Evolutionary conservation across 1,139 yeast genomes (phyloP).

Genomic region (Sugiyamaella pinicola): DNA sequence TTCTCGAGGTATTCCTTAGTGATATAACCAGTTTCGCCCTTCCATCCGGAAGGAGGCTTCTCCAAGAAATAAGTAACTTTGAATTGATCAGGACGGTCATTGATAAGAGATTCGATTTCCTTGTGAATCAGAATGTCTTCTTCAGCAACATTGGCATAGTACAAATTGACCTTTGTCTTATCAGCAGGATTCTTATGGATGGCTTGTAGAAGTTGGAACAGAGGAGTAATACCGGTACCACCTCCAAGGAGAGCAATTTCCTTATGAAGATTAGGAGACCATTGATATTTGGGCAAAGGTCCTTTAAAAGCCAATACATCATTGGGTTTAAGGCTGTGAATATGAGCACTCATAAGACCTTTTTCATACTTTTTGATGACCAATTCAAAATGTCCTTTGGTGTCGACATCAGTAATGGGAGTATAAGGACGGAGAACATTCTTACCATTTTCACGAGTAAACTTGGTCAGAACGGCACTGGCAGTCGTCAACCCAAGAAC

Average conservation of each 20-base stretch:
- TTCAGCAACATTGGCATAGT: slow-evolving; percentile 78
- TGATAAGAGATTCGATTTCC: slow-evolving; percentile 69
- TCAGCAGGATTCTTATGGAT: slow-evolving; percentile 66
- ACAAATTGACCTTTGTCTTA: slow-evolving; percentile 77
- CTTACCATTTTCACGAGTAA: slow-evolving; percentile 72
- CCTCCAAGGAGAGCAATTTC: slow-evolving; percentile 87
- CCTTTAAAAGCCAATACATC: slow-evolving; percentile 93
- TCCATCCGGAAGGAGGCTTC: slow-evolving; percentile 56
- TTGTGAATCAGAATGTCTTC: slow-evolving; percentile 75
- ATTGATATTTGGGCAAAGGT: slow-evolving; percentile 89
- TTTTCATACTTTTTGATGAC: slow-evolving; percentile 79
- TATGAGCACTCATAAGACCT: slow-evolving; percentile 83
- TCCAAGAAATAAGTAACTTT: slow-evolving; percentile 80
- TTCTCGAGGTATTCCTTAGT: slow-evolving; percentile 63
- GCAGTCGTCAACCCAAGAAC: slow-evolving; percentile 81
- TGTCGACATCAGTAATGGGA: slow-evolving; percentile 72
- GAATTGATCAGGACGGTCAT: slow-evolving; percentile 73
- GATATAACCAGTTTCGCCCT: slow-evolving; percentile 65
- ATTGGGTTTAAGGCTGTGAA: slow-evolving; percentile 68
- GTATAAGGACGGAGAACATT: slow-evolving; percentile 96
- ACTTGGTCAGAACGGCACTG: slow-evolving; percentile 78
- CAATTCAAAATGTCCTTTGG: slow-evolving; percentile 75
- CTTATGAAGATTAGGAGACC: slow-evolving; percentile 83
- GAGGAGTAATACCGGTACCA: slow-evolving; percentile 95
- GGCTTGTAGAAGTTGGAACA: slow-evolving; percentile 70